Evolutionary conservation across 1,139 yeast genomes (phyloP), one percentile per base, ranked within the genome.

Genomic region (Pichia terricola): DNA sequence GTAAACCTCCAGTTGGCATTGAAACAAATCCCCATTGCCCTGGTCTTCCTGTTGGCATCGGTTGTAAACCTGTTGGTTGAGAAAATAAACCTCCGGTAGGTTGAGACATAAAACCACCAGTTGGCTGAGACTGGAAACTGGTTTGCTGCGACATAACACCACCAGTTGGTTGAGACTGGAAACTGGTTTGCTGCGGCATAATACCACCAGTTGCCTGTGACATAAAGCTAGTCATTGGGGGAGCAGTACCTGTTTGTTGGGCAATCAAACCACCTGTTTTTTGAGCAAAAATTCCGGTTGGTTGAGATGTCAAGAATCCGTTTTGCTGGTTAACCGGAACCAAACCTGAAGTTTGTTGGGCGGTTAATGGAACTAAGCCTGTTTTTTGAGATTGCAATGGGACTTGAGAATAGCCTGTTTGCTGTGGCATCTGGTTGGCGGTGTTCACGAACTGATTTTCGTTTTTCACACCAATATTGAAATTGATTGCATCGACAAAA

Each of bases 401-500:
- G 56, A 67, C 3, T 57, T 58, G 47, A 60, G 59, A 35, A 38
- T 44, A 53, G 11, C 65, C 65, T 7, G 63, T 58, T 5, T 50
- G 50, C 41, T 59, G 62, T 9, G 43, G 16, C 11, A 28, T 26
- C 22, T 16, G 22, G 22, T 16, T 16, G 22, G 22, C 22, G 22
- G 22, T 16, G 22, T 16, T 16, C 5, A 47, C 39, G 5, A 61
- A 61, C 11, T 42, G 44, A 25, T 33, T 40, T n/a, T 42, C 40
- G 32, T 31, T 37, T 8, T 44, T 45, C 26, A 41, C 40, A 7
- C 89, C 94, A 44, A 85, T 76, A 43, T 77, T 71, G 59, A 89
- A 83, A 57, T 81, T 85, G 57, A 91, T 89, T 41, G 88, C 85
- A 61, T 89, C 96, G 33, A 89, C 94, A 64, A 86, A 79, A 53